Evolutionary conservation across 169 alveolate genomes (phyloP).

Genomic region (Babesia sp.): DNA sequence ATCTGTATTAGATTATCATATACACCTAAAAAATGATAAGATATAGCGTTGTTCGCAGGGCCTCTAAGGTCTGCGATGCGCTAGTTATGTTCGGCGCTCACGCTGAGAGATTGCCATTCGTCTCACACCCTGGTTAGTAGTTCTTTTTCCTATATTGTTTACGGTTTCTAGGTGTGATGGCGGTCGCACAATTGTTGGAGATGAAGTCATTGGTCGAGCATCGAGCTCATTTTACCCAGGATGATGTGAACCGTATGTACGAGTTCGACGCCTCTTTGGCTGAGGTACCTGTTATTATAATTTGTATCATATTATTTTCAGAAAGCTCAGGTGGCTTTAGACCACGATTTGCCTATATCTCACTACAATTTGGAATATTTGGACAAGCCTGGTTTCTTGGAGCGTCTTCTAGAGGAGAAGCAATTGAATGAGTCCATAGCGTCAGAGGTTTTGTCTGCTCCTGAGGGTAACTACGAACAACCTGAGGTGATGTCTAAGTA

Average conservation of each 20-base stretch:
- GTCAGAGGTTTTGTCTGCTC: slow-evolving; percentile 48
- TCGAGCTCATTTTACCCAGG: slow-evolving; percentile 80
- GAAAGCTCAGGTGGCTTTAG: slow-evolving; percentile 82
- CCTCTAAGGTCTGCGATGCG: slow-evolving; percentile 75
- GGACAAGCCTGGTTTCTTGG: slow-evolving; percentile 72
- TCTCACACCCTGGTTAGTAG: slow-evolving; percentile 78
- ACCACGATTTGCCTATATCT: slow-evolving; percentile 74
- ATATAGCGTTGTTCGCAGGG: not conserved
- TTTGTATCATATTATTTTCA: not conserved
- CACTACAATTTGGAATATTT: slow-evolving; percentile 77
- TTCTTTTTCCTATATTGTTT: not conserved
- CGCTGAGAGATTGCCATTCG: slow-evolving; percentile 73
- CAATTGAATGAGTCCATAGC: slow-evolving; percentile 59
- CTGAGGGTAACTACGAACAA: slow-evolving; percentile 51
- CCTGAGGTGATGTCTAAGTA: slow-evolving; percentile 47
- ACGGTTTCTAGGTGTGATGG: slow-evolving; percentile 74
- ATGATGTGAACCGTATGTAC: slow-evolving; percentile 78
- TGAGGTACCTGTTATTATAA: slow-evolving; percentile 13
- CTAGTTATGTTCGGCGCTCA: slow-evolving; percentile 79
- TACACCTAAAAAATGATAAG: slow-evolving; percentile 27
- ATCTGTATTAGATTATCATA: not conserved
- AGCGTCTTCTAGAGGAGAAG: slow-evolving; percentile 68
- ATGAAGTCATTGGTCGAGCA: slow-evolving; percentile 80
- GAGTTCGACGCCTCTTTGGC: slow-evolving; percentile 78
- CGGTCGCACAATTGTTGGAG: slow-evolving; percentile 77